A percentile compares a stretch with the other conserved stretches of the same genome.
These are phyloP conservation scores for Mayamaea pseudoterrestris DNA, from an alignment of 108 stramenopile genomes.

Conservation along the genomic window DNA sequence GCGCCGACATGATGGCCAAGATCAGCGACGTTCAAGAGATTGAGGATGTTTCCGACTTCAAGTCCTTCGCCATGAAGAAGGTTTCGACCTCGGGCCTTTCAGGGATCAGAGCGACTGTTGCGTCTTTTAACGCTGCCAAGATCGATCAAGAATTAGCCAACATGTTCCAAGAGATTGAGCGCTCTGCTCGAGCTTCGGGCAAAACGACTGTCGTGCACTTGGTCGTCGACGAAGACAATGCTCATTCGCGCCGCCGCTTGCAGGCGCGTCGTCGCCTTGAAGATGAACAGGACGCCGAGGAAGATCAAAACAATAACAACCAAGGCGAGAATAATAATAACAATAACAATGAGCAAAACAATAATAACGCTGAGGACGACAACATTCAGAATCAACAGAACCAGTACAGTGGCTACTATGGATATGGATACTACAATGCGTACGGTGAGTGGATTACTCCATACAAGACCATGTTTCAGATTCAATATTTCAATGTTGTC, in stretches of 20 bases:
- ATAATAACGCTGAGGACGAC: slow-evolving; percentile 13
- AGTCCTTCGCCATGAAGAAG: slow-evolving; percentile 7
- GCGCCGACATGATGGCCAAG: slow-evolving; percentile 15
- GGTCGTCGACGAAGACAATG: slow-evolving; percentile 61
- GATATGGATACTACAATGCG: slow-evolving; percentile 52
- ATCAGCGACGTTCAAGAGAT: not conserved
- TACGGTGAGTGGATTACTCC: slow-evolving; percentile 36
- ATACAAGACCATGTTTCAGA: slow-evolving; percentile 83
- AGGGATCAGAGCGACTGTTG: slow-evolving; percentile 39
- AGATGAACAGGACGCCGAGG: slow-evolving; percentile 18
- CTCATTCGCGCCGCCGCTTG: slow-evolving; percentile 13
- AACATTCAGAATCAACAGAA: slow-evolving; percentile 19
- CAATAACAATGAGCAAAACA: slow-evolving; percentile 5
- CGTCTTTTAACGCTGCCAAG: slow-evolving; percentile 21
- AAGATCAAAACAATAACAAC: slow-evolving; percentile 7
- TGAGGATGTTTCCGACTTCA: not conserved
- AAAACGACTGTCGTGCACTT: slow-evolving; percentile 63
- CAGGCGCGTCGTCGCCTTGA: slow-evolving; percentile 34
- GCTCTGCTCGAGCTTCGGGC: slow-evolving; percentile 14
- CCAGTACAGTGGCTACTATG: slow-evolving; percentile 35
- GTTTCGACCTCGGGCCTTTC: slow-evolving; percentile 18
- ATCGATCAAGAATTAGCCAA: slow-evolving; percentile 42
- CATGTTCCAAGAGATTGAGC: slow-evolving; percentile 31
- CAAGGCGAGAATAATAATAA: slow-evolving; percentile 14
- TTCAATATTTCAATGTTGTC: slow-evolving; percentile 82